Conservation (phyloP, 2,329 filamentous ascomycete species). For the Sporothrix globosa region DNA sequence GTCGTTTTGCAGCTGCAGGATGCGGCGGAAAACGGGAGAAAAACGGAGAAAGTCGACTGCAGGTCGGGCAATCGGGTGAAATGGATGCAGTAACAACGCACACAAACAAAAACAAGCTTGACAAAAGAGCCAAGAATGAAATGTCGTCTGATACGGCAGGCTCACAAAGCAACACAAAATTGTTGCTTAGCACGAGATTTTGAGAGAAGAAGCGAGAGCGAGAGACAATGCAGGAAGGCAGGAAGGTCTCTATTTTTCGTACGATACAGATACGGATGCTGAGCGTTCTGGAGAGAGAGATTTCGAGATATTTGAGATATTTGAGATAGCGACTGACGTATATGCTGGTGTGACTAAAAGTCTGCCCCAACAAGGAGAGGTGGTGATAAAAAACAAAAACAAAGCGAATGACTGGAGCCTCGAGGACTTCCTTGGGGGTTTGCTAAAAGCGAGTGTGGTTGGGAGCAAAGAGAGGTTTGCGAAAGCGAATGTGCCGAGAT, state of each 20-base stretch:
- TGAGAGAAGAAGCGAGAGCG: constrained; percentile 2
- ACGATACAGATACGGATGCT: constrained; percentile 23
- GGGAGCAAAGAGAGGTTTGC: constrained; percentile 42
- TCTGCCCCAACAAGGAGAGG: constrained; percentile 22
- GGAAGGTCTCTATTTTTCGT: constrained; percentile 17
- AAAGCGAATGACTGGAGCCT: constrained; percentile 77
- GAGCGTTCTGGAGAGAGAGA: constrained; percentile 5
- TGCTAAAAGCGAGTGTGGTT: constrained; percentile 57
- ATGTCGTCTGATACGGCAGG: constrained; percentile 18
- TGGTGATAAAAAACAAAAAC: constrained; percentile 49
- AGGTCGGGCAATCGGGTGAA: constrained; percentile 19
- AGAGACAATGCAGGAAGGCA: constrained; percentile 8
- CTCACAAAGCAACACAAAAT: constrained; percentile 18
- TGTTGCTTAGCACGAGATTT: not conserved
- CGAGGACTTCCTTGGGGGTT: constrained; percentile 67
- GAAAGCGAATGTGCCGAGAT: constrained; percentile 45
- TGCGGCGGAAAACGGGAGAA: constrained; percentile 6
- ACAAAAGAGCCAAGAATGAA: constrained; percentile 4
- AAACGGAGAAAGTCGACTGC: not conserved
- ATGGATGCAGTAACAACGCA: constrained; percentile 11
- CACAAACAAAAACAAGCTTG: constrained; percentile 6
- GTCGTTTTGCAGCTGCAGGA: constrained; percentile 22
- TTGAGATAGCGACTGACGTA: constrained; percentile 28
- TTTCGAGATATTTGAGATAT: constrained; percentile 11
- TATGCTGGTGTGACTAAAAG: constrained; percentile 8